Evolutionary conservation across 306 rosid species (phyloP), one percentile per base, ranked within the genome.

Genomic region (Styphnolobium japonicum): DNA sequence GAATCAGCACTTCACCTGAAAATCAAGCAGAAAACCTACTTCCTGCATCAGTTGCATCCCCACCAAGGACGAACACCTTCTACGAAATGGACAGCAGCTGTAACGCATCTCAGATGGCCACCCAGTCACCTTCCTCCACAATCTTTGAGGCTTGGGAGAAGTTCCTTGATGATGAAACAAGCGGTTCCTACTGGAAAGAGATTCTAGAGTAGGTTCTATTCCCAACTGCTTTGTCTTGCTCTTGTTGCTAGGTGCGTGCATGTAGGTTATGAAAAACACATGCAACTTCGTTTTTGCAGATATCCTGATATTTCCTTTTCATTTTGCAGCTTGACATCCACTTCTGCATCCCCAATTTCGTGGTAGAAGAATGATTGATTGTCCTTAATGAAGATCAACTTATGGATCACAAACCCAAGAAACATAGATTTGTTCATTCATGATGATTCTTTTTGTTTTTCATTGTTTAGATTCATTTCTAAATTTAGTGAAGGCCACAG

Each of bases 181-280:
- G 43, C 16, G 90, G 64, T 29, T 85, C 94, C 16, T 93, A 90
- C 70, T 94, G 98, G 98, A 94, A 88, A 85, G 90, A 92, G 64
- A 85, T 94, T 78, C 83, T 94, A 55, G 87, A 83, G 98, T 94
- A 88, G 23, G 91, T 15, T 67, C 68, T n/a, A n/a, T n/a, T n/a
- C 79, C 82, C 66, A 12, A 21, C 8, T 55, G 18, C 46, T 51
- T 76, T 62, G 9, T 33, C 15, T 18, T 72, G 0, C 33, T 57
- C 23, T 19, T 37, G 18, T 16, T 63, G 27, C 12, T 42, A 52
- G 18, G 9, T 58, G 29, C 18, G 25, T 80, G 42, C 70, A 56
- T 42, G 63, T 25, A 43, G 16, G 22, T 21, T 53, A 19, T 53
- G 16, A 31, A 52, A 52, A 18, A 8, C 1, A 7, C 10, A 0